Conservation (phyloP, 1,284 basidiomycete species). For the Trametes polyzona region DNA sequence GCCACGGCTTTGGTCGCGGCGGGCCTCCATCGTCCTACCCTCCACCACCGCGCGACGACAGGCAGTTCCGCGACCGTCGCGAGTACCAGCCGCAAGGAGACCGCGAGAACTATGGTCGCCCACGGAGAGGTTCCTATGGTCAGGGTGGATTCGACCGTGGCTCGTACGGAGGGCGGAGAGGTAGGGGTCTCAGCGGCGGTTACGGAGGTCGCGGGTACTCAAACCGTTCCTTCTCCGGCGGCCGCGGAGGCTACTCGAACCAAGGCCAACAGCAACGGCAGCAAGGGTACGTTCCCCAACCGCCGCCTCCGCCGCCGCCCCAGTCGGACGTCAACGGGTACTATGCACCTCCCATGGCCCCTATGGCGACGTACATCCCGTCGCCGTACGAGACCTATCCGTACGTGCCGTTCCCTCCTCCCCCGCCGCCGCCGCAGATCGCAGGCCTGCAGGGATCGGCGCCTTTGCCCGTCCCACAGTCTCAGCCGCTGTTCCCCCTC, state of each 20-base stretch:
- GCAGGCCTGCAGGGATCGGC: conserved; percentile 26
- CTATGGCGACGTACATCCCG: conserved; percentile 20
- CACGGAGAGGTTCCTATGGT: conserved; percentile 35
- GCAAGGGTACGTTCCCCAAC: conserved; percentile 26
- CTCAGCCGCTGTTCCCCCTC: conserved; percentile 59
- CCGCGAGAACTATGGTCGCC: conserved; percentile 27
- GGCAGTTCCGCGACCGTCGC: conserved; percentile 17
- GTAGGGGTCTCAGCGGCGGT: conserved; percentile 37
- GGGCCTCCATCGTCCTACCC: conserved; percentile 9
- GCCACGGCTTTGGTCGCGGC: conserved; percentile 30
- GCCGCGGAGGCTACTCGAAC: conserved; percentile 33
- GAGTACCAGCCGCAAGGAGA: conserved; percentile 24
- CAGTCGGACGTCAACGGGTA: conserved; percentile 25
- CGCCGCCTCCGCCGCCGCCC: conserved; percentile 18
- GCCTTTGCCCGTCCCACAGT: conserved; percentile 59
- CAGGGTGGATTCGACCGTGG: conserved; percentile 33
- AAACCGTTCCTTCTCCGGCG: conserved; percentile 24
- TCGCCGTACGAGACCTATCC: conserved; percentile 20
- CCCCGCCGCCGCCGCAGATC: conserved; percentile 22
- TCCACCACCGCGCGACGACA: conserved; percentile 18
- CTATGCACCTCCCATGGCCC: conserved; percentile 19
- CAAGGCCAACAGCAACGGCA: conserved; percentile 33
- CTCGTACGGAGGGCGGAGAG: conserved; percentile 37
- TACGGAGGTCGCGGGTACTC: conserved; percentile 39
- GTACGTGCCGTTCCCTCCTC: conserved; percentile 19